Base-by-base conservation (phyloP, 306 rosid genomes). In the Cucumis melo region DNA sequence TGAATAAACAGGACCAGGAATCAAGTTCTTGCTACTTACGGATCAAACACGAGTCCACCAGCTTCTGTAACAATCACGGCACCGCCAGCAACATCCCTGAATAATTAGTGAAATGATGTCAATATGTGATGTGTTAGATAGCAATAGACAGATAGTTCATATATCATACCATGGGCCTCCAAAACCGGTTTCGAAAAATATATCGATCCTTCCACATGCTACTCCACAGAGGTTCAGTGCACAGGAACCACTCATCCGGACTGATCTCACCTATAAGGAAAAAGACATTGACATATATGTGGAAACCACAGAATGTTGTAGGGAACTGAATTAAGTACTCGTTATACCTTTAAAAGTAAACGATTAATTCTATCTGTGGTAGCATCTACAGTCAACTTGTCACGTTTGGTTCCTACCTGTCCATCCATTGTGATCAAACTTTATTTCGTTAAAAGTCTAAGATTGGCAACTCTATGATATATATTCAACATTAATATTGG, bases 71-170 rank as follows among this genome's bases (percentile, higher is more conserved):
- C 95, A 79, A 94, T 90, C 65, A 94, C 93, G 57, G 97, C 99
- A 57, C 96, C 99, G n/a, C 87, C 99, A 27, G 98, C 98, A 38
- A 94, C 99, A 86, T 94, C 99, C 99, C 99, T 94, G 85, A 67
- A 78, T 56, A 78, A 54, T 50, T 59, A 63, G 66, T 24, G 34
- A 65, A 68, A 38, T 65, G 23, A 60, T 72, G 32, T 63, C 75
- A 78, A 66, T 27, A 27, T 36, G 58, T 73, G 44, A 19, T 73
- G 15, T 73, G n/a, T 24, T 17, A 73, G 44, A 23, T 12, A 73
- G 61, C 21, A 51, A 73, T 51, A 48, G 10, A 73, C 29, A 51
- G 7, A 73, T 23, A 32, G 23, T 48, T 27, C 17, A n/a, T 51
- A 50, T 27, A 8, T 16, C 89, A 73, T 92, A 95, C 99, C 99